Evolutionary conservation across 2,329 filamentous ascomycete genomes (phyloP).

Genomic region (Curvularia lunata): DNA sequence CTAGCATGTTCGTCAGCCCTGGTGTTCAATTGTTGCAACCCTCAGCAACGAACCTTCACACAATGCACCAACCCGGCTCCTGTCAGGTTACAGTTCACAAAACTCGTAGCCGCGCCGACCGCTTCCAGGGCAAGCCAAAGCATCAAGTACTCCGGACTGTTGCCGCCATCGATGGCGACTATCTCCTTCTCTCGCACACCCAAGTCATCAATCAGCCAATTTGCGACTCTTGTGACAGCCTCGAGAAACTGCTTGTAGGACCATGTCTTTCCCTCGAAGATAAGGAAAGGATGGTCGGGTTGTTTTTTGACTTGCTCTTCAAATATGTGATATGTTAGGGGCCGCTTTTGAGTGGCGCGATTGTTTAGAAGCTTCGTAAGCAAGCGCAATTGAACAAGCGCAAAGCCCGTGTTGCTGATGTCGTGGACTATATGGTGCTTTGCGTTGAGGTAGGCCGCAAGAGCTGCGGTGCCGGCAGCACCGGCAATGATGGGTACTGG

Average conservation of each 20-base stretch:
- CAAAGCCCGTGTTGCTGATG: slow-evolving; percentile 27
- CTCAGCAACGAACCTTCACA: slow-evolving; percentile 42
- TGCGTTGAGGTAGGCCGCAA: slow-evolving; percentile 47
- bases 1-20: slow-evolving; percentile 57
- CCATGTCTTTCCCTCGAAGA: slow-evolving; percentile 46
- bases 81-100: slow-evolving; percentile 49
- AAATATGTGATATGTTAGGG: slow-evolving; percentile 41
- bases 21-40: too few species aligned
- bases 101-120: slow-evolving; percentile 42
- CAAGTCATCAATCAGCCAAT: slow-evolving; percentile 49
- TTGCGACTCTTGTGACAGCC: slow-evolving; percentile 36
- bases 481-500: slow-evolving; percentile 40
- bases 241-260: slow-evolving; percentile 45
- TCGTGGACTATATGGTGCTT: slow-evolving; percentile 44
- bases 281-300: slow-evolving; percentile 41
- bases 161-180: slow-evolving; percentile 47
- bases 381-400: slow-evolving; percentile 25
- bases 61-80: slow-evolving; percentile 46
- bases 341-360: slow-evolving; percentile 26
- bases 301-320: slow-evolving; percentile 48
- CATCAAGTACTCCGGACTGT: slow-evolving; percentile 46
- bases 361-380: slow-evolving; percentile 27
- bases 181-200: slow-evolving; percentile 39
- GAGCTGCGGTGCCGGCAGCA: slow-evolving; percentile 35
- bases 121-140: slow-evolving; percentile 49